Base-by-base conservation (phyloP, 2,329 filamentous ascomycete species). In the Cercospora canescens region DNA sequence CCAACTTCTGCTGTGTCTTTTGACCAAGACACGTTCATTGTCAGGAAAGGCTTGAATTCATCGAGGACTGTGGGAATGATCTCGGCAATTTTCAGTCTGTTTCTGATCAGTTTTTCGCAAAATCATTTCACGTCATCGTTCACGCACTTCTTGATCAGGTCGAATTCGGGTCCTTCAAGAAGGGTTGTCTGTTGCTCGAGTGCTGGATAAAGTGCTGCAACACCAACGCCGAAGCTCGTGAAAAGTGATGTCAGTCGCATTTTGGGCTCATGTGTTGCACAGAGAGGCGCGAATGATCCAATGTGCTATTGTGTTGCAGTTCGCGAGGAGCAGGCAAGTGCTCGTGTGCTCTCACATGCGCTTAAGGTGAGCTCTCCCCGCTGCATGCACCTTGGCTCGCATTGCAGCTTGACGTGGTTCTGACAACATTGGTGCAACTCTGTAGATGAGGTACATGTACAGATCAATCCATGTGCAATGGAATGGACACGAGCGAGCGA, bases 11-110 rank as follows among this genome's bases (percentile, higher is more conserved):
- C 82, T 24, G 75, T 73, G 50, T 79, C 78, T 63, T 83, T 77
- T 1, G 70, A 60, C 77, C 85, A 85, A 45, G 76, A 79, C 8
- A 86, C 78, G 52, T 80, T 77, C 45, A 89, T 72, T 41, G 81
- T 80, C 61, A 88, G 78, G 6, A 80, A 80, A 6, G 88, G 87
- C 3, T 81, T 75, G 75, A 90, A 89, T 67, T 86, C 82, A 69
- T 88, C 83, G 65, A 89, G 81, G 21, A 89, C 86, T 16, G 70
- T 71, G 4, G 76, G 76, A 12, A 78, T 77, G 67, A 78, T 76
- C 35, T 73, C 69, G 9, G 75, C 75, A 54, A 70, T 69, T 32
- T 70, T 67, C 14, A 76, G 69, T 66, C 74, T 76, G 57, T 28
- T 39, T 11, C 3, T 18, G 9, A 21, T 55, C 9, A 58, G 28